Evolutionary conservation across 1,284 basidiomycete genomes (phyloP), one percentile per base, ranked within the genome.

Genomic region (Puccinia triticina): DNA sequence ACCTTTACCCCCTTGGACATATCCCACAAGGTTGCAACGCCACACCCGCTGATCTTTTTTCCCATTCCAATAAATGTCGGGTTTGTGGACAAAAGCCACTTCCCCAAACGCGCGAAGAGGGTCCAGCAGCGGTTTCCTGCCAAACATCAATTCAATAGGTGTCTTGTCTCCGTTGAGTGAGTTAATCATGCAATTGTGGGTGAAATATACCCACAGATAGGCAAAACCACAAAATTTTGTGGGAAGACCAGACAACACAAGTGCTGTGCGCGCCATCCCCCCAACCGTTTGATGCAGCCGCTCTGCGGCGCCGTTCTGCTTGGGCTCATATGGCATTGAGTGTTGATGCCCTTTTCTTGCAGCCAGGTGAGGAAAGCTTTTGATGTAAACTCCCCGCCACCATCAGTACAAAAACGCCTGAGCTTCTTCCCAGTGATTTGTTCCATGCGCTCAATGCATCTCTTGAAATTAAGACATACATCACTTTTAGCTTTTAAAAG

Each of bases 221-320:
- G 79, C 71, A 23, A 21, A 53, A 2, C 59, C 55, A 71, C 79
- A 82, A n/a, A 82, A 82, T 16, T 57, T 53, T 11, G 66, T 32
- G 11, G 71, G 71, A 34, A 82, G 53, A 0, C 43, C 40, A 0
- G 57, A 74, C 14, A 29, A 55, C 12, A 37, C 23, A 23, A 82
- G 26, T 16, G 59, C 40, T 5, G 79, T 75, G 2, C 59, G 21
- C 1, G 53, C 79, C 12, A 74, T 82, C 12, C 66, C 79, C 8
- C 55, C 55, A 48, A 82, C 32, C 1, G 79, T 82, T 0, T 71
- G 53, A 48, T 82, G 71, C 0, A 74, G 34, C 0, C 79, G 55
- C 67, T 82, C 57, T 0, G 79, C 79, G 26, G 57, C 61, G 2
- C 79, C 72, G 29, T 82, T 80, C 53, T 82, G 79, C 34, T 82